Percentiles rank a stretch among this genome's conserved stretches.
phyloP scores from a whole-genome alignment of 2,329 filamentous ascomycete species.

The Arachnopeziza araneosa region DNA sequence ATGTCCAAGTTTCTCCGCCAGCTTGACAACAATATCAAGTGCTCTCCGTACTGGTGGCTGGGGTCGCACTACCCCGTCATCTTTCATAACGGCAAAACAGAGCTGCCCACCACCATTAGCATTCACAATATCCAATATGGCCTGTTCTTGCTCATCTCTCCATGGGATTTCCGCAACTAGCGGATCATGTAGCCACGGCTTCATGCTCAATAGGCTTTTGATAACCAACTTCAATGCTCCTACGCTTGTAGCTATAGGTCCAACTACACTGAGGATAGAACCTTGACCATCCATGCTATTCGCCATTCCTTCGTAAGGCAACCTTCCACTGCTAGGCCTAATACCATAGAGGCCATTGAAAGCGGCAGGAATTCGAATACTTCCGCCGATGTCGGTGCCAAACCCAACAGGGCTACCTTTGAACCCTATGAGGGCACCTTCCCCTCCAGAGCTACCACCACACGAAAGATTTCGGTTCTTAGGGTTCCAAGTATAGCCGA shows the following conservation, averaged over 20 bases:
- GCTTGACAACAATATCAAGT: conserved; percentile 43
- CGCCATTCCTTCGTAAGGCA: conserved; percentile 50
- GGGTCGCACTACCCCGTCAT: conserved; percentile 44
- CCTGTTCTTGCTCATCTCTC: conserved; percentile 40
- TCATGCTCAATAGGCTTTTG: conserved; percentile 47
- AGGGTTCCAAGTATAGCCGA: conserved; percentile 34
- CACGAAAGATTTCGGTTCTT: conserved; percentile 26
- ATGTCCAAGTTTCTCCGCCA: conserved; percentile 47
- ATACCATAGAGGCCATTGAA: conserved; percentile 36
- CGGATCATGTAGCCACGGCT: conserved; percentile 64
- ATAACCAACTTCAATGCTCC: conserved; percentile 50
- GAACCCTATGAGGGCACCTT: conserved; percentile 30
- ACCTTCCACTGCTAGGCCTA: conserved; percentile 32
- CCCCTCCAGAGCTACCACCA: conserved; percentile 30
- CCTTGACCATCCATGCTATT: conserved; percentile 58
- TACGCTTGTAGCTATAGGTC: conserved; percentile 53
- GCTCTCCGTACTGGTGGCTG: conserved; percentile 55
- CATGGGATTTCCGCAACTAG: conserved; percentile 61
- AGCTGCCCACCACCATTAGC: conserved; percentile 35
- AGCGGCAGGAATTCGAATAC: conserved; percentile 32
- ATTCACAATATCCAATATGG: conserved; percentile 35
- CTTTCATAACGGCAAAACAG: conserved; percentile 48
- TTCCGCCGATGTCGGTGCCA: conserved; percentile 31
- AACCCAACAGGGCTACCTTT: conserved; percentile 29
- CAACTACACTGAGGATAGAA: conserved; percentile 55